phyloP scores from a whole-genome alignment of 441 rosid genomes.

The Corymbia calophylla region DNA sequence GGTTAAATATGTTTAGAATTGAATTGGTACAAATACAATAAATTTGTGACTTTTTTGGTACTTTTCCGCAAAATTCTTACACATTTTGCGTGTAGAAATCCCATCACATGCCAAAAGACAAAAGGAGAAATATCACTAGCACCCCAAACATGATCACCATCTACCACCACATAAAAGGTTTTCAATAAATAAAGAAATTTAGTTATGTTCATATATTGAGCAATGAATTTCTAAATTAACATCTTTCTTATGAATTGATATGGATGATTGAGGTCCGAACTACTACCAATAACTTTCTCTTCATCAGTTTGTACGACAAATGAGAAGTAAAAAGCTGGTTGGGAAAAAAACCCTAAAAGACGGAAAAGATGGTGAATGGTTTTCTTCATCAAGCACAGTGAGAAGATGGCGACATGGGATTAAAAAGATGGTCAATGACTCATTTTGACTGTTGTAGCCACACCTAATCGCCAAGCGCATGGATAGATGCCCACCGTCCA shows the following conservation, averaged over 20 bases:
- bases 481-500: too few species aligned
- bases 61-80: background rate
- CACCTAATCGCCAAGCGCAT: too few species aligned
- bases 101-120: background rate
- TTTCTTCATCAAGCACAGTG: background rate
- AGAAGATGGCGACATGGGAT: background rate
- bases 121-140: background rate
- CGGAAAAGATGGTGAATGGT: background rate
- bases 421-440: too few species aligned
- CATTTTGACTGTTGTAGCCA: too few species aligned
- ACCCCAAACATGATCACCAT: background rate
- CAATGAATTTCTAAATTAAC: background rate
- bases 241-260: background rate
- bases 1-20: too few species aligned
- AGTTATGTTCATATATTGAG: background rate
- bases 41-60: too few species aligned
- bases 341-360: background rate
- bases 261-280: background rate
- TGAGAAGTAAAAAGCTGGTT: background rate
- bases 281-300: rapidly evolving
- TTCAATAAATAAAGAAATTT: background rate
- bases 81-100: too few species aligned
- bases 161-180: background rate
- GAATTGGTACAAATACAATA: too few species aligned
- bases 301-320: too few species aligned